A percentile compares a stretch with the other conserved stretches of the same genome.
Evolutionary conservation across 345 rosid genomes (phyloP).

Genomic region (Moricandia moricandioides): DNA sequence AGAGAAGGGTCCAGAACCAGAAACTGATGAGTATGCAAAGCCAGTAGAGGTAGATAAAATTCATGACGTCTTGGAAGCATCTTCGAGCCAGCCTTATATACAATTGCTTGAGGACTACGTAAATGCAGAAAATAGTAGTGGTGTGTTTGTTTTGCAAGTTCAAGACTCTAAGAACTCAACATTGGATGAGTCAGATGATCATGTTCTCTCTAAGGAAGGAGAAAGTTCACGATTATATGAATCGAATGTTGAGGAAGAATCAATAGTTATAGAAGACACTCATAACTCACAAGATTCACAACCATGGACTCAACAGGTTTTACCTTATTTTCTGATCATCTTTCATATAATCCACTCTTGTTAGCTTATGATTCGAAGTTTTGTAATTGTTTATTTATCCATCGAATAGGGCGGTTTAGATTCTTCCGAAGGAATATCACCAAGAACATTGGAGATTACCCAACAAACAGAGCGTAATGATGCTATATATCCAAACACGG

Average conservation of each 20-base stretch:
- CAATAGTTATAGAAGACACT: neutral
- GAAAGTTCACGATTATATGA: neutral
- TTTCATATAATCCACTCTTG: neutral
- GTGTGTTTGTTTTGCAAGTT: slow-evolving; percentile 6
- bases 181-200: neutral
- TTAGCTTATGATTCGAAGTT: slow-evolving; percentile 9
- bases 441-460: slow-evolving; percentile 7
- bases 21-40: neutral
- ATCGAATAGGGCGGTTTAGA: neutral
- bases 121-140: neutral
- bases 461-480: slow-evolving; percentile 11
- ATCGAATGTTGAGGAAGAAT: slow-evolving; percentile 6
- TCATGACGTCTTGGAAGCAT: neutral
- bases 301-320: slow-evolving; percentile 25
- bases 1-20: slow-evolving; percentile 2
- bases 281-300: slow-evolving; percentile 22
- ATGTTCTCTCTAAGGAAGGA: neutral
- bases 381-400: neutral
- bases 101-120: neutral
- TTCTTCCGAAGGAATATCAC: slow-evolving; percentile 8
- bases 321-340: neutral
- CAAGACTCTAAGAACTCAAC: neutral
- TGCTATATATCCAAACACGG: neutral
- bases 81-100: neutral
- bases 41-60: neutral